Evolutionary conservation across 305 asterid genomes (phyloP), one percentile per base, ranked within the genome.

Genomic region (Striga hermonthica): DNA sequence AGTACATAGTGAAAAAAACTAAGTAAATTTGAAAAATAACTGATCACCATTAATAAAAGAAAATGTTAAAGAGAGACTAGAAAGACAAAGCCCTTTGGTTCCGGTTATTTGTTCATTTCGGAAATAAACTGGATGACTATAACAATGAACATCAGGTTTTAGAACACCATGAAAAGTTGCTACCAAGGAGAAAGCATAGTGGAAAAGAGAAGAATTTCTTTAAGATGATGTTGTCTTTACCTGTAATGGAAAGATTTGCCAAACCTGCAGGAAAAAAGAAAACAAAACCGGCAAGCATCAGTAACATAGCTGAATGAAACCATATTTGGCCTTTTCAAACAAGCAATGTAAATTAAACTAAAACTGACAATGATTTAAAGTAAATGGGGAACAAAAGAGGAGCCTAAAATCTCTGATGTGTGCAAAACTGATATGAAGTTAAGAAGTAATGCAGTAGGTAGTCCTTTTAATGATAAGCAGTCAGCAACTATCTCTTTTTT

Each of bases 201-300:
- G 40, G 15, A 38, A 28, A 54, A 28, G 50, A 9, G 59, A 31
- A 38, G 67, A 40, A 54, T 28, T 28, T 13, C 9, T 13, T 28
- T 57, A 66, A 22, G 49, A 65, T 7, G 58, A 1, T 62, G 58
- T 3, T 62, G 44, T 67, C 22, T 56, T 60, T 75, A 75, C 83
- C 84, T 57, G 81, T n/a, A 71, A 74, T 72, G 44, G 84, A 74
- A 44, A 79, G 84, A 74, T 79, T 79, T 15, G 77, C 84, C 77
- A 79, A 76, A 55, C 84, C 84, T 78, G 80, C 80, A 78, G 59
- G 63, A 57, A 64, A 71, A 50, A 71, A 1, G 65, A 58, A 34
- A 58, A 54, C 28, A 52, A 69, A 56, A 60, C n/a, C 31, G 31
- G 16, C 38, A 71, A 54, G 50, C 34, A 54, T 75, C 66, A 79